Evolutionary conservation across 192 early-diverging fungal species (phyloP).

Genomic region (Coemansia sp.): DNA sequence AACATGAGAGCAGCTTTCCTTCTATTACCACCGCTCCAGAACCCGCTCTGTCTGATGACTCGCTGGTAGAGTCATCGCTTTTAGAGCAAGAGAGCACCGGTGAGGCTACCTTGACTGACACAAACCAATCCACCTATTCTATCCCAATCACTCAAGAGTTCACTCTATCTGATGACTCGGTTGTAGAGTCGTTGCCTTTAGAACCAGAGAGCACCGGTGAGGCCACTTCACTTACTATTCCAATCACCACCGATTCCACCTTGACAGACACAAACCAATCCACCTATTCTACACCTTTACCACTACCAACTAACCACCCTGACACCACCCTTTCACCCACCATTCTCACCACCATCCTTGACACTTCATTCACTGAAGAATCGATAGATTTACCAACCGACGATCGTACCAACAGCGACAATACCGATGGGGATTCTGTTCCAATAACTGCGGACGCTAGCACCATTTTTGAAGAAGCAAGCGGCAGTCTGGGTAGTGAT

Average conservation of each 20-base stretch:
- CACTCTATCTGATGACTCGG: not conserved
- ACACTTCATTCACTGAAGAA: conserved; percentile 5
- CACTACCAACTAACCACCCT: conserved; percentile 5
- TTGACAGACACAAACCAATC: not conserved
- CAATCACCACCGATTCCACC: conserved; percentile 10
- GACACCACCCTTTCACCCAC: conserved; percentile 5
- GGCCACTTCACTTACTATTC: conserved; percentile 11
- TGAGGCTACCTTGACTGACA: not conserved
- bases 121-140: not conserved
- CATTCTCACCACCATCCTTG: conserved; percentile 7
- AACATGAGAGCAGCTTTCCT: not conserved
- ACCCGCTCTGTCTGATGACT: not conserved
- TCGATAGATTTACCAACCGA: not conserved
- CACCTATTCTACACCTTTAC: not conserved
- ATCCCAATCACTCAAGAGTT: not conserved
- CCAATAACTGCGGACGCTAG: not conserved
- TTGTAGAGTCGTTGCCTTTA: not conserved
- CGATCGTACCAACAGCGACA: not conserved
- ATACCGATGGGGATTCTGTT: not conserved
- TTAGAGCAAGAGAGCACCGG: not conserved
- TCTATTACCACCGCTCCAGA: not conserved
- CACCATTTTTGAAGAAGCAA: not conserved
- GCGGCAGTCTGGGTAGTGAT: not conserved
- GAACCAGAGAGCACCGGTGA: conserved; percentile 2
- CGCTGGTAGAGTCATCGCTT: not conserved